Evolutionary conservation across 495 filamentous ascomycete genomes (phyloP), one percentile per base, ranked within the genome.

Genomic region (Annulohypoxylon nitens): DNA sequence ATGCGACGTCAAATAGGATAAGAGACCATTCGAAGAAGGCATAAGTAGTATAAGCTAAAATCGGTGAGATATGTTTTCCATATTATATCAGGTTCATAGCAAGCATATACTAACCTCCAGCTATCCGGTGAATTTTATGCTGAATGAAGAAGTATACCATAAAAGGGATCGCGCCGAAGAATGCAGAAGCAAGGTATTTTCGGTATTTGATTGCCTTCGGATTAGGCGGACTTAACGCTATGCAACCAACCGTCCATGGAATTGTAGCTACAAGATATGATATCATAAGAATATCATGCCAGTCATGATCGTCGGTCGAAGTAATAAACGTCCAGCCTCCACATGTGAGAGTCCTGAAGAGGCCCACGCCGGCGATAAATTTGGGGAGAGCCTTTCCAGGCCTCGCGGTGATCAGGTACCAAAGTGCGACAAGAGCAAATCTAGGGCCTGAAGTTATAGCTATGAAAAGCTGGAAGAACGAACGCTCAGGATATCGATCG

Each of bases 271-370:
- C 90, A 55, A 99, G 82, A 79, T 99, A 99, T 30, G 93, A 97
- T 75, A 99, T 97, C 97, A 99, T 99, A 82, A 98, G 95, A 61
- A 98, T 96, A 80, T 99, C 97, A 78, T 99, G 97, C 94, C 94
- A 98, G 79, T 95, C 89, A 80, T 99, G 97, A 79, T 98, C 94
- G 80, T 99, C 97, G 9, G 97, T 98, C 43, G 95, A 98, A 20
- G 97, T 99, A 58, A 99, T 91, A 79, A 98, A 99, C 39, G 97
- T 98, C 97, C 97, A 99, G 41, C 97, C 97, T 60, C 95, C 97
- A 76, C 97, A 99, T 2, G 94, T 97, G 66, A 99, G 81, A 4
- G 95, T 97, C 70, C 97, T 89, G 76, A 97, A 92, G 51, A 98
- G 41, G 57, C 97, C 97, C 25, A 91, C 88, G 18, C 89, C 87